Evolutionary conservation across 2,329 filamentous ascomycete genomes (phyloP).

Genomic region (Trichoderma endophyticum): DNA sequence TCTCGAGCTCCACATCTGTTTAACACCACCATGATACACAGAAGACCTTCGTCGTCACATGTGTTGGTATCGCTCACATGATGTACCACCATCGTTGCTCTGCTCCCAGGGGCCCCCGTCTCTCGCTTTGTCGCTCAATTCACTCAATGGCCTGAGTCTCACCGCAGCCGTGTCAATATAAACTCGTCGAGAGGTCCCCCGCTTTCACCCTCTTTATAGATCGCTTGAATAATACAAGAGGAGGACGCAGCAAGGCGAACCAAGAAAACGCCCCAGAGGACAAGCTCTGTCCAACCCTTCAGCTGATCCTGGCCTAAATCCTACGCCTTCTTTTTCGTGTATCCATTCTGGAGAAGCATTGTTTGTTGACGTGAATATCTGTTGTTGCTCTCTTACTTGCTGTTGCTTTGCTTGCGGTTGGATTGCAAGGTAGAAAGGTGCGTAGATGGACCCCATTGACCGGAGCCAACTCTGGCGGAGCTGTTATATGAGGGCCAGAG

Average conservation of each 20-base stretch:
- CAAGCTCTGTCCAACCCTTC: not conserved
- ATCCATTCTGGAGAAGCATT: not conserved
- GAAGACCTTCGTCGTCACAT: constrained; percentile 10
- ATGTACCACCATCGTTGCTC: constrained; percentile 2
- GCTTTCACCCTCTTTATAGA: not conserved
- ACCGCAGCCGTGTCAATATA: not conserved
- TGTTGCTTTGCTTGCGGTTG: not conserved
- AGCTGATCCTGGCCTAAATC: not conserved
- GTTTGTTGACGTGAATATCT: not conserved
- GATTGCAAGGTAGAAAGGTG: not conserved
- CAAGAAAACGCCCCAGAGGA: not conserved
- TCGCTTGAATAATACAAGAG: not conserved
- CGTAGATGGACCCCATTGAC: not conserved
- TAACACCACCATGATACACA: constrained; percentile 13
- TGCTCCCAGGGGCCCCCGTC: not conserved
- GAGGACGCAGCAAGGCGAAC: not conserved
- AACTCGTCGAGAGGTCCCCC: not conserved
- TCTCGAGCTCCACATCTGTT: constrained; percentile 12
- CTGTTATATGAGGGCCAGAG: not conserved
- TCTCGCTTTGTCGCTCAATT: not conserved
- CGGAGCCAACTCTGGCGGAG: not conserved
- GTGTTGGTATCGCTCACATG: constrained; percentile 9
- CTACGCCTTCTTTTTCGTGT: not conserved
- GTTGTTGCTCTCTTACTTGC: not conserved
- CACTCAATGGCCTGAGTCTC: not conserved